Base-by-base conservation (phyloP, 1,139 yeast species). In the Yamadazyma diospyri region DNA sequence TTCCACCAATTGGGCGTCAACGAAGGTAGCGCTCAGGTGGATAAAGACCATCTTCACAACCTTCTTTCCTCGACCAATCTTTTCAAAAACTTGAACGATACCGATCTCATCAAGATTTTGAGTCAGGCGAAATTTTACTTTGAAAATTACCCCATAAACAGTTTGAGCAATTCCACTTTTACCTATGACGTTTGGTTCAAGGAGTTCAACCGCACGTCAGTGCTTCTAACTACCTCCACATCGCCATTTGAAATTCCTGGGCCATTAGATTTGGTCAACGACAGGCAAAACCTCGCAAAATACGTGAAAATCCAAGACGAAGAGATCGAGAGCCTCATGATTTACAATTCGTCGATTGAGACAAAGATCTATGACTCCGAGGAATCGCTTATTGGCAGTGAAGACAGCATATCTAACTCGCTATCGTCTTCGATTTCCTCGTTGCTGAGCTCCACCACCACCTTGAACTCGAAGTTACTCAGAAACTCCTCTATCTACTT, bases 41-140 rank as follows among this genome's bases (percentile, higher is more conserved):
- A 71, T 38, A 53, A 48, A n/a, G 79, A 74, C 45, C 36, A 59
- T 4, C 55, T 73, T 10, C 79, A 75, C 47, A 51, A 59, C n/a
- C 40, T 57, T 16, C 37, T 68, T 6, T 64, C 72, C 5, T 69
- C 74, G 0, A 35, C 51, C 9, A 47, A 38, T 26, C 47, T 69
- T 18, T 59, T 66, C 39, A 50, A 53, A 5, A 46, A 48, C 9
- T 46, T 57, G 20, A 44, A 46, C 33, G 75, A 60, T 39, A 45
- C 34, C 13, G 68, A 62, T 25, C 42, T 73, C 23, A 53, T 52
- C 20, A 53, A 53, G 26, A 64, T 74, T n/a, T 44, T 74, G 23
- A 55, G 57, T 33, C 39, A 49, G 22, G 57, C 79, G 2, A 47
- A 53, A 14, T 31, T 33, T 3, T 52, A 67, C 27, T 50, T 61